Percentiles rank a stretch among this genome's conserved stretches.
Evolutionary conservation across 768 basidiomycete species (phyloP).

Genomic region (Boletales sp.): DNA sequence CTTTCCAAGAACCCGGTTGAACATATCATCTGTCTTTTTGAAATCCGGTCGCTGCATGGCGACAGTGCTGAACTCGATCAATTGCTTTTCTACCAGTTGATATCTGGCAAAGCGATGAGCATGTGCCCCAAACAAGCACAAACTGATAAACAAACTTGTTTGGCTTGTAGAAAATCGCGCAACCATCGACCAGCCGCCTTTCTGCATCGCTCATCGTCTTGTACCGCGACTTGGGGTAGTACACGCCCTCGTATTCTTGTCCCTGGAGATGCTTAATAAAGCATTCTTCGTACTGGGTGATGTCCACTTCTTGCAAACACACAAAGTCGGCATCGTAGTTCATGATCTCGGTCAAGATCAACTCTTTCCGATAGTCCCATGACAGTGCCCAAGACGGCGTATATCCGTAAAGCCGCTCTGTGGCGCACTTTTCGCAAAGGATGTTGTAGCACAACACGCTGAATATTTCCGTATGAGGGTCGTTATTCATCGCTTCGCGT

Average conservation of each 20-base stretch:
- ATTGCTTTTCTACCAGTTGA: slow-evolving; percentile 87
- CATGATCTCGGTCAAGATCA: slow-evolving; percentile 82
- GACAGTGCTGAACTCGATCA: slow-evolving; percentile 89
- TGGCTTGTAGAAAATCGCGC: slow-evolving; percentile 93
- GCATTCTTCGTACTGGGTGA: slow-evolving; percentile 87
- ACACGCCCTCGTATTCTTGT: slow-evolving; percentile 86
- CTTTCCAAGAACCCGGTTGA: slow-evolving; percentile 94
- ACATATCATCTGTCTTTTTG: slow-evolving; percentile 99
- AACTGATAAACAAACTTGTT: slow-evolving; percentile 58
- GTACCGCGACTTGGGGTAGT: slow-evolving; percentile 88
- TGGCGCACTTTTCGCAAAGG: slow-evolving; percentile 87
- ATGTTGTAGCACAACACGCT: slow-evolving; percentile 91
- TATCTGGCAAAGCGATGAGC: slow-evolving; percentile 50
- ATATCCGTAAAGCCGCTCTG: slow-evolving; percentile 88
- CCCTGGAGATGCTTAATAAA: slow-evolving; percentile 70
- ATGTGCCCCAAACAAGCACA: background rate
- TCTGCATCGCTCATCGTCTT: slow-evolving; percentile 90
- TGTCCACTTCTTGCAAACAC: slow-evolving; percentile 95
- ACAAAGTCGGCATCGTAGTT: slow-evolving; percentile 83
- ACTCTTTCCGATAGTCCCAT: slow-evolving; percentile 93
- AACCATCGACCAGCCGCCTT: slow-evolving; percentile 87
- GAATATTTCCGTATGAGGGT: slow-evolving; percentile 71
- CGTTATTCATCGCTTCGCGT: slow-evolving; percentile 54
- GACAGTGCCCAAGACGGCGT: slow-evolving; percentile 94
- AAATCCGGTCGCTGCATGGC: slow-evolving; percentile 93